Evolutionary conservation across 768 basidiomycete species (phyloP).

Genomic region (Rossbeevera mucosa): DNA sequence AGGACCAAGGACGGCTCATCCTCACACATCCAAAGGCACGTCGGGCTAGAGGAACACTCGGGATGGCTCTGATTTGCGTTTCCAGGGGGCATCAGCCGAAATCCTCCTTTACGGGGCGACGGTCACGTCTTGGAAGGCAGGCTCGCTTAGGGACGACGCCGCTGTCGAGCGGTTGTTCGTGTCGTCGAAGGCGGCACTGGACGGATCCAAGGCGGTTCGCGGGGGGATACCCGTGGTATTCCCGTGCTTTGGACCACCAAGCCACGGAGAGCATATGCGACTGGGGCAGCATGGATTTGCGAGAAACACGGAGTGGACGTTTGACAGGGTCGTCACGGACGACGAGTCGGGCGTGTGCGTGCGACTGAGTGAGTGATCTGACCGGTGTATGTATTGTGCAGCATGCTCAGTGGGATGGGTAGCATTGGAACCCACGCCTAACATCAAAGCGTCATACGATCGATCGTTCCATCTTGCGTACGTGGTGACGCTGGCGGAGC

Average conservation of each 20-base stretch:
- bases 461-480: conserved; percentile 71
- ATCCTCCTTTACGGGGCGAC: conserved; percentile 82
- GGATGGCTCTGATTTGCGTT: not conserved
- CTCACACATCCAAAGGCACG: conserved; percentile 62
- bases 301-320: conserved; percentile 69
- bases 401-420: conserved; percentile 4
- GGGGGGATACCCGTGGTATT: conserved; percentile 64
- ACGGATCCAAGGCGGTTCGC: conserved; percentile 74
- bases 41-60: not conserved
- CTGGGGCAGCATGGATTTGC: conserved; percentile 92
- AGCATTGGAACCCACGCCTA: conserved; percentile 63
- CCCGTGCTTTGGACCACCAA: conserved; percentile 85
- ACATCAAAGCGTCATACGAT: conserved; percentile 55
- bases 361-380: conserved; percentile 56
- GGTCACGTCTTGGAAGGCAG: conserved; percentile 78
- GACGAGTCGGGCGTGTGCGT: conserved; percentile 70
- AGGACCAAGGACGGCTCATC: conserved; percentile 38
- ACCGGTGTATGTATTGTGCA: not conserved
- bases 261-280: conserved; percentile 62
- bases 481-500: conserved; percentile 71
- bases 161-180: conserved; percentile 74
- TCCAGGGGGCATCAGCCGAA: conserved; percentile 60
- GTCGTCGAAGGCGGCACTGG: conserved; percentile 71
- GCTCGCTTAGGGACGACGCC: conserved; percentile 31
- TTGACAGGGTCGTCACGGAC: conserved; percentile 60